A percentile compares a stretch with the other conserved stretches of the same genome.
Conservation (phyloP, 2,329 filamentous ascomycete genomes). For the Rhinocladiella similis region DNA sequence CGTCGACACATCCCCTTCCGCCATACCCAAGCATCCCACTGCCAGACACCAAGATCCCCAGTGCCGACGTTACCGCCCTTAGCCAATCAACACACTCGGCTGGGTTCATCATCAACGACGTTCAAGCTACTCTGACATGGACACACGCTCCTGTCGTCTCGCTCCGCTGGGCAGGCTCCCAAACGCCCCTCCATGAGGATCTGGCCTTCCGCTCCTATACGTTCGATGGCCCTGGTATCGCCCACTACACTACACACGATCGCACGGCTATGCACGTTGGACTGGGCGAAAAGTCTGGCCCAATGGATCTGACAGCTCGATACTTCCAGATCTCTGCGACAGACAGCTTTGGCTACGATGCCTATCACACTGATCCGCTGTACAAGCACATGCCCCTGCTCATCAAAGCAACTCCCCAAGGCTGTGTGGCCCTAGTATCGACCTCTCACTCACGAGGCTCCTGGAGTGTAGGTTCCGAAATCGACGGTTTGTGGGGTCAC, state of each 20-base stretch:
- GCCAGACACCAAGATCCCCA: conserved; percentile 41
- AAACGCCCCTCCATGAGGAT: conserved; percentile 61
- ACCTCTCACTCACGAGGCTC: conserved; percentile 64
- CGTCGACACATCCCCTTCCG: conserved; percentile 61
- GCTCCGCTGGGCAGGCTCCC: conserved; percentile 51
- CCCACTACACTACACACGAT: conserved; percentile 66
- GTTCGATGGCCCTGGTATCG: conserved; percentile 60
- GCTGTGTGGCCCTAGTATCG: conserved; percentile 68
- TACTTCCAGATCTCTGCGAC: conserved; percentile 67
- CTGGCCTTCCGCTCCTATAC: conserved; percentile 66
- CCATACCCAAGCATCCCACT: conserved; percentile 62
- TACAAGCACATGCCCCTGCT: conserved; percentile 76
- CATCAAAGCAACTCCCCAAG: conserved; percentile 65
- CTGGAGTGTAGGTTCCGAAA: conserved; percentile 69
- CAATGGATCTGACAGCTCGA: conserved; percentile 69
- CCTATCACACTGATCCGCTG: conserved; percentile 68
- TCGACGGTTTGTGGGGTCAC: conserved; percentile 73
- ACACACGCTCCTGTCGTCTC: conserved; percentile 58
- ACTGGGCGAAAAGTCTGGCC: conserved; percentile 70
- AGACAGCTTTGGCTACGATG: conserved; percentile 73
- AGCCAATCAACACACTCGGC: conserved; percentile 13
- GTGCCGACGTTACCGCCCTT: conserved; percentile 28
- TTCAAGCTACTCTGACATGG: conserved; percentile 62
- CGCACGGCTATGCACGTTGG: conserved; percentile 66
- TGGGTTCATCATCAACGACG: conserved; percentile 48